A percentile compares a stretch with the other conserved stretches of the same genome.
These are phyloP conservation scores for Oryza glaberrima DNA, from an alignment of 176 grass and related monocot species.

Conservation along the genomic window DNA sequence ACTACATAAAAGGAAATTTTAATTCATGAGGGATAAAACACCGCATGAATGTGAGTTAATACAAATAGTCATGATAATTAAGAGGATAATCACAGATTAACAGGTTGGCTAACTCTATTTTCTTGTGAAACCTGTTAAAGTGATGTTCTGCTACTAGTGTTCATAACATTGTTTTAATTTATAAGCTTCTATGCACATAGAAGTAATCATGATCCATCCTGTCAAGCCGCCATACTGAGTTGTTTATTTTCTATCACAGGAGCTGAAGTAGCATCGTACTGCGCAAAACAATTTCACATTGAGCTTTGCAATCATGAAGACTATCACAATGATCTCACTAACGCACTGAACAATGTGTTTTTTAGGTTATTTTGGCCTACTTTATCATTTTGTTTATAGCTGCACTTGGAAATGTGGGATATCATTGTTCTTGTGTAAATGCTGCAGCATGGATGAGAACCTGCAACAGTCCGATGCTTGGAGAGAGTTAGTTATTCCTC, in stretches of 20 bases:
- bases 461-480: conserved; percentile 20
- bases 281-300: conserved; percentile 16
- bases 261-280: conserved; percentile 33
- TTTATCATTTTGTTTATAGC: conserved; percentile 2
- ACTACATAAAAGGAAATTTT: neutral
- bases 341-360: conserved; percentile 8
- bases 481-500: conserved; percentile 22
- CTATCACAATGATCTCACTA: neutral
- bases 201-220: neutral
- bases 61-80: neutral
- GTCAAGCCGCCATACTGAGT: neutral
- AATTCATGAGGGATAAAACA: neutral
- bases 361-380: conserved; percentile 35
- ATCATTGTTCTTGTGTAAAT: conserved; percentile 25
- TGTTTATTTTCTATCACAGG: conserved; percentile 36
- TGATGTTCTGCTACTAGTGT: neutral
- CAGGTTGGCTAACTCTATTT: neutral
- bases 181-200: neutral
- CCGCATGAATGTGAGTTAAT: neutral
- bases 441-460: conserved; percentile 30
- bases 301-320: conserved; percentile 10
- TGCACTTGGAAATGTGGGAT: conserved; percentile 2
- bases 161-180: conserved; percentile 4
- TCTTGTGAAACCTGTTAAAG: neutral
- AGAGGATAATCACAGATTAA: neutral